These are phyloP conservation scores for Urochloa ruziziensis DNA, from an alignment of 176 grass and related monocot species.

Conservation along the genomic window DNA sequence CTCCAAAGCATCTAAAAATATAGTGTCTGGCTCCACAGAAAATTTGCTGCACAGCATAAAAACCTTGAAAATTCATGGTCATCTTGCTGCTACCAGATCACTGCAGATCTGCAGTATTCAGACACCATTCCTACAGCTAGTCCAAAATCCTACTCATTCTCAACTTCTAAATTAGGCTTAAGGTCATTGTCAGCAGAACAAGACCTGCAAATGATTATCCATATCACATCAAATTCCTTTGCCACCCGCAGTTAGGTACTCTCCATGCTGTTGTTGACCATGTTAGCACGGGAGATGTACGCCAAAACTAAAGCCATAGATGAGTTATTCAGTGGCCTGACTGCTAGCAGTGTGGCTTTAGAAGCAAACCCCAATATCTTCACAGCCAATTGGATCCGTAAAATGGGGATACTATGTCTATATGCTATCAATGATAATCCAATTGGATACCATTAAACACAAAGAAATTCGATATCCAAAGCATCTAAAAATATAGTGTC, in stretches of 20 bases:
- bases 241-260: constrained; percentile 34
- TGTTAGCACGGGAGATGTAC: neutral
- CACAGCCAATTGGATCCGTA: neutral
- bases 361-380: neutral
- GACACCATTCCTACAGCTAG: constrained; percentile 8
- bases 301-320: neutral
- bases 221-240: constrained; percentile 33
- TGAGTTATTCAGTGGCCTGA: constrained; percentile 28
- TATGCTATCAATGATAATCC: too few species aligned
- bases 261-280: constrained; percentile 19
- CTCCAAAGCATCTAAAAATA: constrained; percentile 17
- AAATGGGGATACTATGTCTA: too few species aligned
- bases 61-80: constrained; percentile 22
- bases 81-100: constrained; percentile 11
- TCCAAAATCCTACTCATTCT: constrained; percentile 2
- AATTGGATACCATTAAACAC: too few species aligned
- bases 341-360: constrained; percentile 25
- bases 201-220: constrained; percentile 35
- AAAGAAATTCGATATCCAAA: constrained; percentile 13
- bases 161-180: neutral
- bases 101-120: neutral
- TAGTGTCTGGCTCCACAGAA: neutral
- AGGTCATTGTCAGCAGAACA: constrained; percentile 1
- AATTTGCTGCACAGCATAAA: neutral
- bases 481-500: constrained; percentile 7